These are phyloP conservation scores for Globisporangium ultimum DNA, from an alignment of 352 stramenopile genomes.

Conservation along the genomic window DNA sequence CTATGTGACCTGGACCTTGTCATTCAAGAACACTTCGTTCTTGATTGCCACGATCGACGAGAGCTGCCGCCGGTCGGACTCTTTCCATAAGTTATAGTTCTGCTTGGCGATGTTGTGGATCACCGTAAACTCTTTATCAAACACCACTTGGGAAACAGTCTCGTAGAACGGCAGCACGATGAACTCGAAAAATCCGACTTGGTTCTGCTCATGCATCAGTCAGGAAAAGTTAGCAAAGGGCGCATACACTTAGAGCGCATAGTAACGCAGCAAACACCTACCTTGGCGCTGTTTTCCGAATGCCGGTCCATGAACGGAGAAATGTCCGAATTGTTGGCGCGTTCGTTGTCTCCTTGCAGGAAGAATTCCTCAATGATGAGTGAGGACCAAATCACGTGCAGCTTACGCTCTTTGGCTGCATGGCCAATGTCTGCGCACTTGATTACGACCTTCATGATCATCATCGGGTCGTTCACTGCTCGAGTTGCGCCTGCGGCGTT, in stretches of 20 bases:
- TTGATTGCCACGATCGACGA: conserved; percentile 82
- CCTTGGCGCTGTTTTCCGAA: conserved; percentile 84
- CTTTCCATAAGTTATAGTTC: conserved; percentile 86
- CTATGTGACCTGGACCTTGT: conserved; percentile 48
- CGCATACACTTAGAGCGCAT: too few relatives aligned
- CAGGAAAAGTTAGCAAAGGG: neutral
- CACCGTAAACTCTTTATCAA: conserved; percentile 57
- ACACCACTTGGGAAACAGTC: conserved; percentile 73
- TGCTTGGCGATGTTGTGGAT: conserved; percentile 80
- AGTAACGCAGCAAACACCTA: conserved; percentile 23
- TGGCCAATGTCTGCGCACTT: conserved; percentile 93
- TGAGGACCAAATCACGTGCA: conserved; percentile 90
- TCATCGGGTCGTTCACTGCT: conserved; percentile 69
- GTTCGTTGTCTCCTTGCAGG: conserved; percentile 93
- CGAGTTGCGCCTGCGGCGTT: conserved; percentile 17
- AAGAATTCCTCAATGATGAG: conserved; percentile 95
- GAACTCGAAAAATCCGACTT: conserved; percentile 87
- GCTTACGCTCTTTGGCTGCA: conserved; percentile 75
- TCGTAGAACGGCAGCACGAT: conserved; percentile 83
- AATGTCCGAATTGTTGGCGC: conserved; percentile 80
- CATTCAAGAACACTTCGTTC: conserved; percentile 73
- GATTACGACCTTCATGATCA: conserved; percentile 88
- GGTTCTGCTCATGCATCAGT: conserved; percentile 38
- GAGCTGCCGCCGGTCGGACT: conserved; percentile 72
- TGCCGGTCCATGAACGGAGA: conserved; percentile 92